phyloP scores from a whole-genome alignment of 2,329 filamentous ascomycete genomes.

The Sordariomycetes sp. region DNA sequence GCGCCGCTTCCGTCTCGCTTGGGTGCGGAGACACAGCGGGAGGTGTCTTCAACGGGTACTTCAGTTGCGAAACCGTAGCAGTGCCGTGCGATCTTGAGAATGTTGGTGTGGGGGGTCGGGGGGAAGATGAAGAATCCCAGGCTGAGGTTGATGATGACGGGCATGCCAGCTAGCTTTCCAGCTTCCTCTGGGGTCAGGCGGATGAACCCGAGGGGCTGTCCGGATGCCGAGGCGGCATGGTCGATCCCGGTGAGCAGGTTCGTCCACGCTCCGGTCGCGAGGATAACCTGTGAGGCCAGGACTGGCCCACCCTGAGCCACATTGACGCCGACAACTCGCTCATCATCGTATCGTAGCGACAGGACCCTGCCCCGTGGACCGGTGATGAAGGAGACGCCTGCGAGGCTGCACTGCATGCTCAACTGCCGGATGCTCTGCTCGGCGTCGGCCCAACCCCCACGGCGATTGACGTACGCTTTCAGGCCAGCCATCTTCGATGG shows the following conservation, averaged over 20 bases:
- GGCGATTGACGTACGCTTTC: constrained; percentile 56
- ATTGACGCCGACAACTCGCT: constrained; percentile 35
- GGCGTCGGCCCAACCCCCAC: constrained; percentile 74
- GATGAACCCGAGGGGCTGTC: constrained; percentile 74
- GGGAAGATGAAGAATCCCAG: constrained; percentile 68
- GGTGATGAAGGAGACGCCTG: constrained; percentile 39
- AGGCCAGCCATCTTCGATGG: constrained; percentile 43
- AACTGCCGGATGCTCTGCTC: constrained; percentile 48
- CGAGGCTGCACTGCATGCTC: constrained; percentile 34
- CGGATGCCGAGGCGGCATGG: constrained; percentile 68
- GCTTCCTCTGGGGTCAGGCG: constrained; percentile 64
- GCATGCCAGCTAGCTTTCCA: constrained; percentile 49
- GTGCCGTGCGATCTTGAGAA: constrained; percentile 60
- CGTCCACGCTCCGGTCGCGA: constrained; percentile 85
- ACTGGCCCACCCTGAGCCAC: constrained; percentile 38
- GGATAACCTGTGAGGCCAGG: constrained; percentile 60
- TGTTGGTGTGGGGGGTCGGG: constrained; percentile 36
- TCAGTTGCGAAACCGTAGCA: constrained; percentile 57
- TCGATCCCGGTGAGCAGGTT: constrained; percentile 65
- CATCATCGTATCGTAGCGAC: constrained; percentile 26
- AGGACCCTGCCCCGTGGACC: constrained; percentile 30
- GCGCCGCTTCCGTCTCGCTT: constrained; percentile 25
- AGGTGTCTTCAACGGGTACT: constrained; percentile 17
- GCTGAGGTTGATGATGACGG: constrained; percentile 62
- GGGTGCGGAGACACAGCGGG: constrained; percentile 23